Base-by-base conservation (phyloP, 208 protist genomes). In the Trypanosoma cruzi region DNA sequence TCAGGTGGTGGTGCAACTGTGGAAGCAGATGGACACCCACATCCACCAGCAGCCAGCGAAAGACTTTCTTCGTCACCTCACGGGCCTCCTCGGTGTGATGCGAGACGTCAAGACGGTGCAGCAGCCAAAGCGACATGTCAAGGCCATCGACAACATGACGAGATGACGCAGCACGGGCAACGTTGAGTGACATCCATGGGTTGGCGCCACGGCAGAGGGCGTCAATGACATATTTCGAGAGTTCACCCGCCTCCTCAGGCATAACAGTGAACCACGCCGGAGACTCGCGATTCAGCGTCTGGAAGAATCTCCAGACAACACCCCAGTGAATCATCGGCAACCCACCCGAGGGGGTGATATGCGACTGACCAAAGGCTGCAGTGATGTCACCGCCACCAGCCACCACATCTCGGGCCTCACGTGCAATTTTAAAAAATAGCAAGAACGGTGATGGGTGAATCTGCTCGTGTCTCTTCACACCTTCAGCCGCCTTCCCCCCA, bases 311-410 rank as follows among this genome's bases (percentile, higher is more conserved):
- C 88, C 88, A 96, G 7, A 82, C 82, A n/a, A 94, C 53, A 60
- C 84, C 79, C 88, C 90, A 96, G 67, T 96, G 90, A 50, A 94
- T 68, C 86, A 96, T 84, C 20, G 87, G 90, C 29, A 92, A 71
- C 13, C 75, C 64, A 44, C 52, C 52, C n/a, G 16, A 2, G 24
- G 37, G 44, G 6, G 13, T 52, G 31, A 7, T 34, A 10, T 32
- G 48, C 32, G 37, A 22, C 7, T 46, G 32, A 1, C 62, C 56
- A 42, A 60, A 42, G 44, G 34, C 71, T 20, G 29, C 26, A 55
- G 5, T 14, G 13, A 4, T 4, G n/a, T 46, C 57, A 40, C 22
- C 7, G 46, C 55, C 50, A 14, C 36, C 40, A 31, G 64, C 7
- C 2, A 91, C 60, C 36, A 90, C 74, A 37, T 89, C 86, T n/a